Evolutionary conservation across 1,284 basidiomycete genomes (phyloP), one percentile per base, ranked within the genome.

Genomic region (Marasmius oreades): DNA sequence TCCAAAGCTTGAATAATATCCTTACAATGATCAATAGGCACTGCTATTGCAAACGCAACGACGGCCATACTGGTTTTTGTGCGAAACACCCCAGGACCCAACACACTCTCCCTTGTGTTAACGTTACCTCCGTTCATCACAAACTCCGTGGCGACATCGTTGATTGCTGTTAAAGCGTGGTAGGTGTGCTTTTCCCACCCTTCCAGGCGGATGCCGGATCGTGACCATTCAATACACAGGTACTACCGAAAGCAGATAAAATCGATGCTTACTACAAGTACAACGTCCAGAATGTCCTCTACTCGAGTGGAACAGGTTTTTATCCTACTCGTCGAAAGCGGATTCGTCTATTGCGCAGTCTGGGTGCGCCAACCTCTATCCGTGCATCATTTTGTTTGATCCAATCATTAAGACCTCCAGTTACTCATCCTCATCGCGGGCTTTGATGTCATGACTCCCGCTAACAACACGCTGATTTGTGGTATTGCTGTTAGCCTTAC

Each of bases 401-500:
- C 24, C n/a, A 10, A 20, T 11, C 11, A 16, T 6, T 36, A 1
- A 14, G n/a, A 31, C 43, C n/a, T 18, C 23, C n/a, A 56, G 55
- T 20, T 56, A 3, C 39, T 56, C 8, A 52, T 56, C 12, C 55
- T 56, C 5, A 52, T 56, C 24, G 55, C 55, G 24, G 55, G 55
- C 8, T 52, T 56, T 14, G 55, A 52, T 28, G 55, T 50, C n/a
- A 51, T 52, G 20, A 52, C 39, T 31, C 20, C 55, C 5, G 50
- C 55, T 10, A 52, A 23, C 24, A 56, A 56, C 33, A 46, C 26
- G 3, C 31, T 56, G 12, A 52, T 56, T 23, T 24, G 46, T 11
- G 55, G 55, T 37, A 20, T 56, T n/a, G 55, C 50, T 7, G 55
- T 56, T 24, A 56, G 55, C 33, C 50, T 56, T 44, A 56, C 55